Evolutionary conservation across 495 filamentous ascomycete species (phyloP).

Genomic region (Penicillium chermesinum): DNA sequence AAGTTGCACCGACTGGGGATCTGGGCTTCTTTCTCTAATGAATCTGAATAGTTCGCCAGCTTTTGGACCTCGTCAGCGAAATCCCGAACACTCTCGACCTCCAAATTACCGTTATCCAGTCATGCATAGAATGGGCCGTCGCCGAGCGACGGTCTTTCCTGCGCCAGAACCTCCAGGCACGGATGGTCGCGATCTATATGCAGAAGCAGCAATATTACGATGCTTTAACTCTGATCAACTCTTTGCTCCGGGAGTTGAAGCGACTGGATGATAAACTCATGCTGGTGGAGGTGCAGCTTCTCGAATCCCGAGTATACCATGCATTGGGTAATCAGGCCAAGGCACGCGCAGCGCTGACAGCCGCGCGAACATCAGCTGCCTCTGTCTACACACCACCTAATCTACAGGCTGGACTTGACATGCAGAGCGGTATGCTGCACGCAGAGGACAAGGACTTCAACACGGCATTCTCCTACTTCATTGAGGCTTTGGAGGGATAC

Average conservation of each 20-base stretch:
- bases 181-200: conserved; percentile 90
- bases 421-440: conserved; percentile 98
- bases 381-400: conserved; percentile 95
- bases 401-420: conserved; percentile 92
- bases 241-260: conserved; percentile 90
- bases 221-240: conserved; percentile 92
- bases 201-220: conserved; percentile 95
- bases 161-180: conserved; percentile 95
- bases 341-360: conserved; percentile 89
- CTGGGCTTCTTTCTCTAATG: not conserved
- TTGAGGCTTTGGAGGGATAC: conserved; percentile 96
- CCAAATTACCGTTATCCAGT: conserved; percentile 89
- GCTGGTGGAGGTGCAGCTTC: conserved; percentile 95
- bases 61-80: conserved; percentile 89
- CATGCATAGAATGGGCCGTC: conserved; percentile 98
- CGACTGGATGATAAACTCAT: conserved; percentile 97
- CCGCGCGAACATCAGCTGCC: conserved; percentile 87
- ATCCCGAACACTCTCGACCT: conserved; percentile 91
- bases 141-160: conserved; percentile 90
- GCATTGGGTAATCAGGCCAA: conserved; percentile 95
- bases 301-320: conserved; percentile 96
- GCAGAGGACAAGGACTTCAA: conserved; percentile 99
- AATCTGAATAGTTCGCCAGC: conserved; percentile 71
- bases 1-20: conserved; percentile 24
- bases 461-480: conserved; percentile 97